These are phyloP conservation scores for Ascochyta fabae DNA, from an alignment of 2,329 filamentous ascomycete species.

Conservation along the genomic window DNA sequence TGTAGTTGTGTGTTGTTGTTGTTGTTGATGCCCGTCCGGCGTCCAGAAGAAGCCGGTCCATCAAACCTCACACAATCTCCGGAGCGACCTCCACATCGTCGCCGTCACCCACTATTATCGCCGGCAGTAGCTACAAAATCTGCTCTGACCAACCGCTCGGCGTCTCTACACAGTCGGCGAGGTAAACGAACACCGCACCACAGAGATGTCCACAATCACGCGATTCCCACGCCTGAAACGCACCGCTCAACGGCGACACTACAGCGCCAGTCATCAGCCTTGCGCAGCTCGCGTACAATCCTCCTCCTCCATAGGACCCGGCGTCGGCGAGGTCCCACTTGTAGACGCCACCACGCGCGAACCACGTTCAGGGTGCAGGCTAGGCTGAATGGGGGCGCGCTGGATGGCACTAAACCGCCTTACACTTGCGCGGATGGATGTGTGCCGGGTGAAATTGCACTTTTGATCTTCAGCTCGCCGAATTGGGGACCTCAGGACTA, in stretches of 20 bases:
- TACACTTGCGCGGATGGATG: conserved; percentile 1
- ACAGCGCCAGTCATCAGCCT: conserved; percentile 14
- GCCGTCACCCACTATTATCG: background rate
- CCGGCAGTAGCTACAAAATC: background rate
- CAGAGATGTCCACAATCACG: background rate
- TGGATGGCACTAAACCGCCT: conserved; percentile 18
- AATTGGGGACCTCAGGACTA: conserved; percentile 14
- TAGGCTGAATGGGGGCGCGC: conserved; percentile 18
- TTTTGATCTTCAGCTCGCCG: conserved; percentile 25
- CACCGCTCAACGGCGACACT: conserved; percentile 6
- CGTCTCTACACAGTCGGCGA: conserved; percentile 8
- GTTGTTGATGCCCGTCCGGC: background rate
- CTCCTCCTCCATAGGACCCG: background rate
- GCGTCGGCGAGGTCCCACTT: conserved; percentile 13
- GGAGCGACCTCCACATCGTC: conserved; percentile 8
- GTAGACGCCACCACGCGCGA: conserved; percentile 21
- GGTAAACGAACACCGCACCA: background rate
- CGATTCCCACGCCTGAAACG: background rate
- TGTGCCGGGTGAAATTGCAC: conserved; percentile 20
- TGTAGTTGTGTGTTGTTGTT: background rate
- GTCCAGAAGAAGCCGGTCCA: background rate
- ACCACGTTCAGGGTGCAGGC: conserved; percentile 20
- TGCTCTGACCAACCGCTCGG: background rate
- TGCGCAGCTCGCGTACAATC: background rate
- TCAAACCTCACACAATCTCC: conserved; percentile 8